Evolutionary conservation across 768 basidiomycete genomes (phyloP), one percentile per base, ranked within the genome.

Genomic region (Mycena vitilis): DNA sequence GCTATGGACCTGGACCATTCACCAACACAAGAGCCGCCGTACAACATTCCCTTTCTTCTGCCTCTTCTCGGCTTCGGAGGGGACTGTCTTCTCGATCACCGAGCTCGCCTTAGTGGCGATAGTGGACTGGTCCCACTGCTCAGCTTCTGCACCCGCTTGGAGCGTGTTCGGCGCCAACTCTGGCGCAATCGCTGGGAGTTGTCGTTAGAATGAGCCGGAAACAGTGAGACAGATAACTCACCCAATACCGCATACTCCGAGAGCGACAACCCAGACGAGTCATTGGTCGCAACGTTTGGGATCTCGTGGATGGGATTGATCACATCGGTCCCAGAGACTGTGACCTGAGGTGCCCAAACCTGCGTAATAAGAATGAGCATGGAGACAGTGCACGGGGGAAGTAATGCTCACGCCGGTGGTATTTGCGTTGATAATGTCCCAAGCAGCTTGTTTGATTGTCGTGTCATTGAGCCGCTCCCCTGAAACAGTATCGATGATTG

Each of bases 301-400:
- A 82, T 81, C 79, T 88, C 85, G 0, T 73, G 75, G 68, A 83
- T 76, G 10, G 81, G 81, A 57, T 86, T 82, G 13, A 89, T 81
- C 66, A 90, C 83, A 44, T 84, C 79, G 20, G 76, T 79, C 6
- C 81, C 82, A 54, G 85, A 79, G 37, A 86, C 74, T 13, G 80
- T 74, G 22, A 81, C 86, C 63, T 76, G 74, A 45, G 79, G 78
- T n/a, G 76, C 72, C 74, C 77, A 81, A 40, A 40, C 40, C 40
- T 40, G 15, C 40, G 15, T 10, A 40, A 40, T 8, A 30, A 5
- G 7, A 40, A 9, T 40, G 2, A 4, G 7, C 4, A 8, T 15
- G 40, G 40, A 40, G 40, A 40, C 10, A 40, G 40, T 11, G 4
- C 40, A 9, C 40, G 4, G 10, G 15, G 40, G 15, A 40, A 40